phyloP scores from a whole-genome alignment of 805 yeast genomes.

The Sugiyamaella valdiviana region DNA sequence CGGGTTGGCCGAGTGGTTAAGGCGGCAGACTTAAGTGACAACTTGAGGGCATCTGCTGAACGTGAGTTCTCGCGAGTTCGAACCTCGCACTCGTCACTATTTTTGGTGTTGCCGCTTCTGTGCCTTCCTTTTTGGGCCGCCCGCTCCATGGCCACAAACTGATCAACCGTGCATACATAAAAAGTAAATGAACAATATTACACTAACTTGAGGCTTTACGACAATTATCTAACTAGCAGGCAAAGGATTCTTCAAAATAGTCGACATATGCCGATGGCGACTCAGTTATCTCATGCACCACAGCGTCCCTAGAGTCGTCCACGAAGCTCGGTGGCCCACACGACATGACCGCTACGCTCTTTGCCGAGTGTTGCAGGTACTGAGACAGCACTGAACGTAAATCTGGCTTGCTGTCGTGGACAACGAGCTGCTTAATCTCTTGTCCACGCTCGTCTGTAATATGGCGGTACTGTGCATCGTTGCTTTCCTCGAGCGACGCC shows the following conservation, averaged over 20 bases:
- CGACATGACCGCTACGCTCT: constrained; percentile 37
- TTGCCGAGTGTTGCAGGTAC: background rate
- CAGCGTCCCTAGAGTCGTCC: constrained; percentile 45
- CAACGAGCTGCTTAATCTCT: background rate
- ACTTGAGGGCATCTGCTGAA: constrained; percentile 29
- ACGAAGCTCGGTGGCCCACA: constrained; percentile 57
- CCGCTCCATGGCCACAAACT: background rate
- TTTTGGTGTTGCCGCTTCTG: constrained; percentile 9
- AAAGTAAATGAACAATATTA: background rate
- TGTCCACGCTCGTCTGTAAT: background rate
- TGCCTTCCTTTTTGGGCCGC: background rate
- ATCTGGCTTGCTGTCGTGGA: constrained; percentile 8
- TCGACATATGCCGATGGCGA: constrained; percentile 21
- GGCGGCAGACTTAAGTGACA: constrained; percentile 34
- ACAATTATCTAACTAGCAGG: constrained; percentile 24
- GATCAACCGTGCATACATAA: background rate
- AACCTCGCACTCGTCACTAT: constrained; percentile 34
- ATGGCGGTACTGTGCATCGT: background rate
- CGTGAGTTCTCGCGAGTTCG: constrained; percentile 31
- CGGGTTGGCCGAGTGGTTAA: constrained; percentile 37
- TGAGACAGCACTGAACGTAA: constrained; percentile 9
- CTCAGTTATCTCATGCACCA: constrained; percentile 23
- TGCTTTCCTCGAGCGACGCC: background rate
- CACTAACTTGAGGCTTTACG: background rate
- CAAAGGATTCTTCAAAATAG: constrained; percentile 34